Conservation (phyloP, 306 rosid species). For the Trifolium pratense region DNA sequence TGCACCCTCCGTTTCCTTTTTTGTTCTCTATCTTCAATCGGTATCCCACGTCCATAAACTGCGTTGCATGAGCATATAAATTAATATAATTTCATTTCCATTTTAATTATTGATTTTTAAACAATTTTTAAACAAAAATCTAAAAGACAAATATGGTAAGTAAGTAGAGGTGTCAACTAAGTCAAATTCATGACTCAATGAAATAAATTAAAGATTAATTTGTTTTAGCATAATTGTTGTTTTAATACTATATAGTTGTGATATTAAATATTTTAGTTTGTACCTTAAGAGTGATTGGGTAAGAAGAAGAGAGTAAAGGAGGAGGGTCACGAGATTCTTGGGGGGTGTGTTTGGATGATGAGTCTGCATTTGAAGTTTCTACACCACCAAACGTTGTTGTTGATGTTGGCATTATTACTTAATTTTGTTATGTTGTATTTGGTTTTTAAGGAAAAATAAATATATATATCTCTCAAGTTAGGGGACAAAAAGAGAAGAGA, state of each 20-base stretch:
- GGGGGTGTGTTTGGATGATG: conserved; percentile 45
- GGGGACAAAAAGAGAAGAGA: background rate
- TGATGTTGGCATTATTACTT: conserved; percentile 32
- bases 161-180: background rate
- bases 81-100: background rate
- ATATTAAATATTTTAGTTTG: background rate
- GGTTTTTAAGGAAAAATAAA: background rate
- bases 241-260: background rate
- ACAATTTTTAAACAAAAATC: background rate
- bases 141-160: background rate
- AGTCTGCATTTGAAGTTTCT: conserved; percentile 45
- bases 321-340: conserved; percentile 51
- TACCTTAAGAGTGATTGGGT: conserved; percentile 86
- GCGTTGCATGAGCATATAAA: conserved; percentile 59
- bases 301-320: conserved; percentile 55
- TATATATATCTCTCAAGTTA: background rate
- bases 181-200: background rate
- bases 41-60: conserved; percentile 81
- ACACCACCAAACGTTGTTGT: conserved; percentile 41
- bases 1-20: conserved; percentile 33
- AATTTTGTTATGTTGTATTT: background rate
- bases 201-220: background rate
- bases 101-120: background rate
- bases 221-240: background rate
- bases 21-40: conserved; percentile 54